Base-by-base conservation (phyloP, 495 filamentous ascomycete genomes). In the Daldinia bambusicola region DNA sequence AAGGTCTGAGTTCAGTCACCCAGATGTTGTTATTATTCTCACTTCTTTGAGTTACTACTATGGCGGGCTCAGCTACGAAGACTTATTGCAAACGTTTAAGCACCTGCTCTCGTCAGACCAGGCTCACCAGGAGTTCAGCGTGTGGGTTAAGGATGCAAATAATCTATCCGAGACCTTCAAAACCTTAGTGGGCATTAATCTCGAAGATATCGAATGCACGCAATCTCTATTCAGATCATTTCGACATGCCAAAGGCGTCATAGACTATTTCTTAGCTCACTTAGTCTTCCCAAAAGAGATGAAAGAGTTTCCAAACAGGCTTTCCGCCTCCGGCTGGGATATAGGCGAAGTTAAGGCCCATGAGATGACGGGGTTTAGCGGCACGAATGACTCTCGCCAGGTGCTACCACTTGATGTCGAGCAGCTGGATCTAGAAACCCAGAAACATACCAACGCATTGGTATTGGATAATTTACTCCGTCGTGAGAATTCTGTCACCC, bases 21-120 rank as follows among this genome's bases (percentile, higher is more conserved):
- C 91, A 0, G 91, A 94, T 73, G 86, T 89, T 0, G 81, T 84
- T 36, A 89, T 93, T 20, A 63, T 88, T 6, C 72, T 94, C n/a
- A 93, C 92, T 0, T 90, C 81, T 26, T 76, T 93, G 2, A 85
- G 82, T 37, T 93, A 91, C 74, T 93, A 93, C 70, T 91, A 93
- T 61, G 76, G 78, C 0, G 90, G 91, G 2, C 82, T 94, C 0
- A 69, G 48, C 0, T 75, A 87, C 45, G 76, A 83, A 0, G 84
- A 93, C 6, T 74, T 93, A 0, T 79, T 77, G 6, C 55, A 73
- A 4, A 76, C 81, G 1, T 83, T 93, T 4, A 71, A 77, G 2
- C 79, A 82, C 40, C 81, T 93, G 0, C 45, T 82, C 1, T 80
- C 80, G 40, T 86, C 85, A 0, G 87, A 91, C 57, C 83, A 90